phyloP scores from a whole-genome alignment of 2,329 filamentous ascomycete species.

The Periconia sp. region DNA sequence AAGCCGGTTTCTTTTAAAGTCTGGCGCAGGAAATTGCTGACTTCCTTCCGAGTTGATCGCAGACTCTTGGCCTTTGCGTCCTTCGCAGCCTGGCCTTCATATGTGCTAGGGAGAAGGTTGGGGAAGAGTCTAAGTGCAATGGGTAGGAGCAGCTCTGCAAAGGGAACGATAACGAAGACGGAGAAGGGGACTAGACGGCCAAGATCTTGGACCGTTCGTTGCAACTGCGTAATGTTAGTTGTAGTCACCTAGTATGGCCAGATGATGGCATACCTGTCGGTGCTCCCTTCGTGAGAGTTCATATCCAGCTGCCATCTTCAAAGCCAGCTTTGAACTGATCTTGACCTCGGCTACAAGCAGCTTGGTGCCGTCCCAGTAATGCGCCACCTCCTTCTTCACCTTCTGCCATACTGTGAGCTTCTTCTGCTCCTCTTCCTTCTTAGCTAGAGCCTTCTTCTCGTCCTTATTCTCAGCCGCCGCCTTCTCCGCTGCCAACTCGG shows the following conservation, averaged over 20 bases:
- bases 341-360: conserved; percentile 88
- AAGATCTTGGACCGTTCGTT: conserved; percentile 91
- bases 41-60: conserved; percentile 87
- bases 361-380: conserved; percentile 99
- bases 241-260: not conserved
- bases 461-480: conserved; percentile 53
- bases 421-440: conserved; percentile 72
- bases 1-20: conserved; percentile 94
- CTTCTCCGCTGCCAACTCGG: conserved; percentile 69
- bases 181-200: conserved; percentile 93
- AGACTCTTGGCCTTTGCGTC: conserved; percentile 85
- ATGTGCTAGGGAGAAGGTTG: conserved; percentile 96
- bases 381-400: conserved; percentile 89
- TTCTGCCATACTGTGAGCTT: conserved; percentile 90
- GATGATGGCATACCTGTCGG: conserved; percentile 65
- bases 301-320: conserved; percentile 98
- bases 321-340: conserved; percentile 87
- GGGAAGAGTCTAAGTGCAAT: conserved; percentile 94
- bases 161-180: conserved; percentile 94
- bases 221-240: conserved; percentile 59
- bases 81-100: conserved; percentile 88
- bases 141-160: conserved; percentile 90
- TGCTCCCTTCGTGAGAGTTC: conserved; percentile 93
- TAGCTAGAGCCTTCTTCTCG: conserved; percentile 63
- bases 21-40: conserved; percentile 85